phyloP scores from a whole-genome alignment of 345 rosid species.

The Populus simonii region DNA sequence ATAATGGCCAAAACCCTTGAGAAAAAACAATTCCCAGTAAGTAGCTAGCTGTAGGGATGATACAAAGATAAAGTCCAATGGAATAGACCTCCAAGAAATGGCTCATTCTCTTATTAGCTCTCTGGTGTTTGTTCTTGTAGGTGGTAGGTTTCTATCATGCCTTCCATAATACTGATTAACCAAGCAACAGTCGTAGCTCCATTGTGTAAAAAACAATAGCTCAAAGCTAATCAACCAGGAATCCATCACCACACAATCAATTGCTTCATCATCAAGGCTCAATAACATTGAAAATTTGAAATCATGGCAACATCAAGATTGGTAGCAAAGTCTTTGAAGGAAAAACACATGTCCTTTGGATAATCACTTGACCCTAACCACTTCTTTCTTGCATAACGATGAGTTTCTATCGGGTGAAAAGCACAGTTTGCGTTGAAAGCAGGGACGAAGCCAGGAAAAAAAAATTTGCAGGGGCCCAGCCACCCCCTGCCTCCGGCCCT shows the following conservation, averaged over 20 bases:
- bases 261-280: slow-evolving; percentile 18
- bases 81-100: slow-evolving; percentile 7
- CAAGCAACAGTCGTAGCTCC: background rate
- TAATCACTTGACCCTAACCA: background rate
- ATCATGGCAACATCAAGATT: background rate
- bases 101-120: background rate
- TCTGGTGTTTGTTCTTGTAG: slow-evolving; percentile 3
- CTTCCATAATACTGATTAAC: background rate
- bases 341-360: background rate
- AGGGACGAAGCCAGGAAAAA: too few species aligned
- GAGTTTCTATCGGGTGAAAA: slow-evolving; percentile 15
- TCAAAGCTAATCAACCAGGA: slow-evolving; percentile 10
- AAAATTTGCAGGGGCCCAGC: too few species aligned
- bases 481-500: too few species aligned
- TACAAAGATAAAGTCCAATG: slow-evolving; percentile 3
- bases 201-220: background rate
- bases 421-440: background rate
- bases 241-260: slow-evolving; percentile 17
- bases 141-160: background rate
- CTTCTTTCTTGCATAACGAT: background rate
- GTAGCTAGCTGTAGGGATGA: background rate
- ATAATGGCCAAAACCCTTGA: background rate
- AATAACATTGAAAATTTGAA: background rate
- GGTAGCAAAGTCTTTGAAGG: background rate
- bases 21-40: background rate